phyloP scores from a whole-genome alignment of 1,284 basidiomycete genomes.

The Rhodotorula sp. region DNA sequence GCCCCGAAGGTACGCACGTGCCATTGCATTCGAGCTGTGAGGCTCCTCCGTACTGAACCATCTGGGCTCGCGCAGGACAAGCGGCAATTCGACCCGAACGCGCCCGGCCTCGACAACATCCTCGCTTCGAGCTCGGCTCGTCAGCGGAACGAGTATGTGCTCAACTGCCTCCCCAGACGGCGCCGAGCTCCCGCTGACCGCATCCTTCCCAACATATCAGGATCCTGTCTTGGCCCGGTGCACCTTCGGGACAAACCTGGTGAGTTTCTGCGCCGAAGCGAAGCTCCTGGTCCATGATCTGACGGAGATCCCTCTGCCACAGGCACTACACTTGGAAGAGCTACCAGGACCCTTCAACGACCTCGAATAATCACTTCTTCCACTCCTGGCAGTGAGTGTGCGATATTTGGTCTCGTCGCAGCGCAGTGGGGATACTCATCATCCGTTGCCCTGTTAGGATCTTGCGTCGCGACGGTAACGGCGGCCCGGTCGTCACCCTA shows the following conservation, averaged over 20 bases:
- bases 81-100: constrained; percentile 12
- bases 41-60: too few relatives aligned
- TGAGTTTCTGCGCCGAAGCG: background rate
- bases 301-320: background rate
- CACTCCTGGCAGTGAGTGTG: constrained; percentile 30
- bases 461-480: constrained; percentile 27
- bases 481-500: constrained; percentile 32
- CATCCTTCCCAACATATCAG: background rate
- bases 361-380: constrained; percentile 17
- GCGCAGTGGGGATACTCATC: background rate
- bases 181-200: too few relatives aligned
- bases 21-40: too few relatives aligned
- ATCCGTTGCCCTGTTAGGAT: background rate
- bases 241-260: constrained; percentile 25
- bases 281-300: background rate
- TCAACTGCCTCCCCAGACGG: too few relatives aligned
- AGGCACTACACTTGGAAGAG: constrained; percentile 39
- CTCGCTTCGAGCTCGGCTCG: constrained; percentile 6
- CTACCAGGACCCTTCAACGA: constrained; percentile 10
- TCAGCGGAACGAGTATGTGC: constrained; percentile 32
- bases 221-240: constrained; percentile 38
- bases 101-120: background rate
- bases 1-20: background rate
- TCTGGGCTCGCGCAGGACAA: constrained; percentile 4
- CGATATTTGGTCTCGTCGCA: background rate